Conservation (phyloP, 306 rosid species). For the Trifolium repens region DNA sequence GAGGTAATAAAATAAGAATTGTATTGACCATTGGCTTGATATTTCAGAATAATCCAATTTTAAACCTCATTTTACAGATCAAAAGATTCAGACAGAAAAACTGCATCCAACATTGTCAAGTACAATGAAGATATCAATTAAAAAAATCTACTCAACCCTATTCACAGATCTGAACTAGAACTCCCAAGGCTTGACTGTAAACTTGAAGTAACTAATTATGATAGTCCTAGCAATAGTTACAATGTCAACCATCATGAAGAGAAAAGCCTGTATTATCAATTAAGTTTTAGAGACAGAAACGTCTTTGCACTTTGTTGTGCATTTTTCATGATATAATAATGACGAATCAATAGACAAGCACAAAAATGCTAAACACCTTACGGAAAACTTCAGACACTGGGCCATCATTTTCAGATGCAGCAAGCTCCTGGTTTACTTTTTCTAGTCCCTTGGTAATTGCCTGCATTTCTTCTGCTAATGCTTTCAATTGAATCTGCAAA, state of each 20-base stretch:
- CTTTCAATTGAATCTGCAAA: slow-evolving; percentile 87
- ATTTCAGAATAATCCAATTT: slow-evolving; percentile 10
- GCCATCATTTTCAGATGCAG: slow-evolving; percentile 83
- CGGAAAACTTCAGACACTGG: slow-evolving; percentile 78
- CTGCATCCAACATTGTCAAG: background rate
- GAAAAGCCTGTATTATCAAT: slow-evolving; percentile 24
- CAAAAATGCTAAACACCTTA: slow-evolving; percentile 57
- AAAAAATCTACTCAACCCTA: background rate
- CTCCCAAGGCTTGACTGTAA: slow-evolving; percentile 24
- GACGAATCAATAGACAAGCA: slow-evolving; percentile 17
- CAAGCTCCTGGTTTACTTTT: slow-evolving; percentile 80
- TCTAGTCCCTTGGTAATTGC: slow-evolving; percentile 90
- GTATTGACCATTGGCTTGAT: background rate
- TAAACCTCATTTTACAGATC: slow-evolving; percentile 15
- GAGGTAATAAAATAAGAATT: slow-evolving; percentile 3
- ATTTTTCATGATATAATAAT: slow-evolving; percentile 23
- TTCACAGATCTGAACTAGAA: slow-evolving; percentile 8
- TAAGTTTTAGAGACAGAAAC: slow-evolving; percentile 9
- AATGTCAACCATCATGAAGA: slow-evolving; percentile 1
- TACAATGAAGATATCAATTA: slow-evolving; percentile 27
- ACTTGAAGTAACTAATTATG: slow-evolving; percentile 17
- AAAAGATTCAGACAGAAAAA: slow-evolving; percentile 20
- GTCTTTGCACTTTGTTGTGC: slow-evolving; percentile 10
- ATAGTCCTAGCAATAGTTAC: slow-evolving; percentile 1
- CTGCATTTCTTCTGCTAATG: slow-evolving; percentile 98